A percentile compares a stretch with the other conserved stretches of the same genome.
These are phyloP conservation scores for Auxenochlorella pyrenoidosa DNA, from an alignment of 139 green algal species.

Conservation along the genomic window DNA sequence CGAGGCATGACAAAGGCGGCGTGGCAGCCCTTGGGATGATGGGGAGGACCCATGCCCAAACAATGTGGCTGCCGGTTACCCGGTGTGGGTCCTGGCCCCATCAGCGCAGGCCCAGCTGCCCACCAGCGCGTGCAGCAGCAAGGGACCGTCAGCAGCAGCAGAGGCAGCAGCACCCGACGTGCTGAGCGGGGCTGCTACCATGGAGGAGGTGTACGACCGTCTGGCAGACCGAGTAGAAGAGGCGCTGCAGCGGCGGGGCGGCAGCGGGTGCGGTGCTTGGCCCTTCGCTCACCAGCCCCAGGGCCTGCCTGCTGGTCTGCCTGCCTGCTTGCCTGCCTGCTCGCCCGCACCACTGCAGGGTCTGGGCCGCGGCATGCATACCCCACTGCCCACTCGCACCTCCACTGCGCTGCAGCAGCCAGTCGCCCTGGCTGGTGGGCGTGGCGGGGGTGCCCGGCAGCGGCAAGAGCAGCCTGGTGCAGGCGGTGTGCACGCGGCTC, in stretches of 20 bases:
- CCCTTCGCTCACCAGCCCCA: background rate
- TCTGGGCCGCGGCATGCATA: background rate
- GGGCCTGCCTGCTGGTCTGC: background rate
- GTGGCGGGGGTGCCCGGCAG: conserved; percentile 82
- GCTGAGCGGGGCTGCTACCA: conserved; percentile 12
- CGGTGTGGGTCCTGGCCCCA: too few species aligned
- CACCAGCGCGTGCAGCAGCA: background rate
- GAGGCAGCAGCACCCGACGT: too few species aligned
- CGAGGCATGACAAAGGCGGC: too few species aligned
- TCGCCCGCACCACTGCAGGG: background rate
- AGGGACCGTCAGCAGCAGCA: background rate
- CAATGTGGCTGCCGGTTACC: too few species aligned
- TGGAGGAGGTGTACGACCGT: conserved; percentile 35
- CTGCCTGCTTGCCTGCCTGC: background rate
- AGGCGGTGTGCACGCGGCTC: conserved; percentile 55
- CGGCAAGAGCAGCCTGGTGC: conserved; percentile 84
- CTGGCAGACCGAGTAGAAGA: conserved; percentile 29
- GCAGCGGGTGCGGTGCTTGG: background rate
- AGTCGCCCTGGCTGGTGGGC: conserved; percentile 66
- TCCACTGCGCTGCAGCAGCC: background rate
- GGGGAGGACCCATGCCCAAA: too few species aligned
- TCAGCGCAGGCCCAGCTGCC: too few species aligned
- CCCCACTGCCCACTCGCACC: background rate
- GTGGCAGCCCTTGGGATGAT: too few species aligned
- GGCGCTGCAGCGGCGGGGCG: background rate